These are phyloP conservation scores for Irpex sp. DNA, from an alignment of 1,284 basidiomycete genomes.

Conservation along the genomic window DNA sequence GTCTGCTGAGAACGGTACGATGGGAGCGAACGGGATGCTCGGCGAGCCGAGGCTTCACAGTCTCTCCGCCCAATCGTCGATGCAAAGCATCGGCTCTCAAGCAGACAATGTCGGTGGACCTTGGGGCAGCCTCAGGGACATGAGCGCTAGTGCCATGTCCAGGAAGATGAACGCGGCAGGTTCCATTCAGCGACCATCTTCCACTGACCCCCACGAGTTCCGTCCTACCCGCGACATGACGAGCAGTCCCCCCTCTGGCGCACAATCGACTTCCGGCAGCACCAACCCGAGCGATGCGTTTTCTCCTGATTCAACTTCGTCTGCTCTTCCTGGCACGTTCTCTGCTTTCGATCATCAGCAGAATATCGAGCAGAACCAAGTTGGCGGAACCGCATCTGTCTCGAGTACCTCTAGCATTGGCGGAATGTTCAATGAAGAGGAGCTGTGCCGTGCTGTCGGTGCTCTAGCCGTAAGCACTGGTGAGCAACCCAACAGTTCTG, in stretches of 20 bases:
- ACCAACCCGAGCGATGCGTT: conserved; percentile 25
- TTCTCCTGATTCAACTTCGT: conserved; percentile 27
- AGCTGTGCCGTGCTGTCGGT: conserved; percentile 39
- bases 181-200: conserved; percentile 11
- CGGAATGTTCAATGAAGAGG: conserved; percentile 37
- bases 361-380: conserved; percentile 12
- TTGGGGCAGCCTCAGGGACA: conserved; percentile 26
- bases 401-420: conserved; percentile 35
- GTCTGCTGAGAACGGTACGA: conserved; percentile 28
- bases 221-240: conserved; percentile 12
- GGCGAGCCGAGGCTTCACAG: conserved; percentile 7
- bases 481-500: conserved; percentile 15
- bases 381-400: conserved; percentile 19
- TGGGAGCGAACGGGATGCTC: conserved; percentile 2
- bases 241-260: conserved; percentile 14
- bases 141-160: conserved; percentile 24
- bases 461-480: conserved; percentile 47
- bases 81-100: conserved; percentile 19
- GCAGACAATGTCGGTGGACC: conserved; percentile 16
- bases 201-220: conserved; percentile 13
- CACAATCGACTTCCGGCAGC: conserved; percentile 18
- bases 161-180: conserved; percentile 28
- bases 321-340: conserved; percentile 26
- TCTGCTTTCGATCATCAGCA: conserved; percentile 12
- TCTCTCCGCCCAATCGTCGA: conserved; percentile 18